phyloP scores from a whole-genome alignment of 148 eudicot species.

The Fagopyrum homotropicum region DNA sequence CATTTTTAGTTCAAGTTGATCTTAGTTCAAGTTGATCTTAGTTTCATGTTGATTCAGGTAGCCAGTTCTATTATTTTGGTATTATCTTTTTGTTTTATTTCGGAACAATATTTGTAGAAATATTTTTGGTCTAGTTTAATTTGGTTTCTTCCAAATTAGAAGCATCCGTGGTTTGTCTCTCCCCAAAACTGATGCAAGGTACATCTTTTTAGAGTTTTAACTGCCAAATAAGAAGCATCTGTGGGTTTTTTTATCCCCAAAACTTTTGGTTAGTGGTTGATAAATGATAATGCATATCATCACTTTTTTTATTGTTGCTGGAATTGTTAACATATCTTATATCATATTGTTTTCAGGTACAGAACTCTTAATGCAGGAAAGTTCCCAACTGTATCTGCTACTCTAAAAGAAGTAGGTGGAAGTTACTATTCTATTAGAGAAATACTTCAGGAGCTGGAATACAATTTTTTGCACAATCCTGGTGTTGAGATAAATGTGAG shows the following conservation, averaged over 20 bases:
- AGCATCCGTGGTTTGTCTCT: too few relatives aligned
- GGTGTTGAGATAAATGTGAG: not conserved
- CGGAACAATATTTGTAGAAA: too few relatives aligned
- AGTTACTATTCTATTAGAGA: conserved; percentile 16
- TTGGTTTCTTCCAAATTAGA: too few relatives aligned
- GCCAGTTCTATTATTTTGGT: too few relatives aligned
- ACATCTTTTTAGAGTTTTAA: not conserved
- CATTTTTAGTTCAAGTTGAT: too few relatives aligned
- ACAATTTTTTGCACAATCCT: conserved; percentile 18
- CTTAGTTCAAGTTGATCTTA: too few relatives aligned
- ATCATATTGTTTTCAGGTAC: conserved; percentile 22
- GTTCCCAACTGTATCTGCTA: conserved; percentile 19
- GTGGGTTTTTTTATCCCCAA: not conserved
- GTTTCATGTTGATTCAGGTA: too few relatives aligned
- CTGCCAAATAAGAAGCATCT: conserved; percentile 3
- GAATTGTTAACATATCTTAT: not conserved
- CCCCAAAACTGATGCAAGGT: too few relatives aligned
- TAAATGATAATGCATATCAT: not conserved
- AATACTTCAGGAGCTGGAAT: conserved; percentile 30
- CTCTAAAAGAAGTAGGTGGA: conserved; percentile 25
- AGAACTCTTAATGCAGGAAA: conserved; percentile 28
- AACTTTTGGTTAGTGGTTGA: not conserved
- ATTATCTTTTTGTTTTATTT: too few relatives aligned
- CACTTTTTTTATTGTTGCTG: not conserved
- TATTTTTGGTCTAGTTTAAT: too few relatives aligned